Evolutionary conservation across 1,284 basidiomycete species (phyloP), one percentile per base, ranked within the genome.

Genomic region (Ceratobasidium sp.): DNA sequence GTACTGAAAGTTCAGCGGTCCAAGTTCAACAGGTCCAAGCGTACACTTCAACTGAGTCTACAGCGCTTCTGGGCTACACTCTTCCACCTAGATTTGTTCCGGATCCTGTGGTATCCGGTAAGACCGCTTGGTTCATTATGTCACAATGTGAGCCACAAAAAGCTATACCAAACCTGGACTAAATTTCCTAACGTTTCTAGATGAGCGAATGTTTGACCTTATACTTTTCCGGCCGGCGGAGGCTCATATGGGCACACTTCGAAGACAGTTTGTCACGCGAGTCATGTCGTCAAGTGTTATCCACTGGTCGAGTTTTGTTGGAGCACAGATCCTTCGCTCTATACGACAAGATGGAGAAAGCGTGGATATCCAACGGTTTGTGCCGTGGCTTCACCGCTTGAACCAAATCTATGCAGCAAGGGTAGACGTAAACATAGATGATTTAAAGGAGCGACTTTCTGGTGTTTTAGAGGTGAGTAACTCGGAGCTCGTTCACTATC

Each of bases 301-400:
- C 2, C 64, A 67, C 52, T 76, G 64, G 50, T 66, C 74, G 28
- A 67, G 44, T 52, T 76, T 59, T 28, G 10, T 76, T 17, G 74
- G 64, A 3, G 74, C 74, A 0, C 33, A 44, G n/a, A 76, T 76
- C 12, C 48, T 76, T n/a, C 62, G 38, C 1, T 33, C 64, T 1
- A 26, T 76, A 23, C 2, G 26, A 23, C 13, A 48, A 33, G 50
- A 66, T 20, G 74, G 74, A 26, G 40, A 59, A 59, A 1, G 28
- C 15, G 74, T 64, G 0, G 54, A 67, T 38, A 13, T 76, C 15
- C 17, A 54, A n/a, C 28, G 40, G 2, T 65, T 46, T 26, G 17
- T 42, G 10, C 38, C 48, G 4, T 76, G 74, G 40, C 33, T 76
- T 3, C 40, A 54, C 2, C 12, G 54, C 33, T n/a, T 67, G 10